Conservation (phyloP, 2,329 filamentous ascomycete genomes). For the Scopulariopsis brevicaulis region DNA sequence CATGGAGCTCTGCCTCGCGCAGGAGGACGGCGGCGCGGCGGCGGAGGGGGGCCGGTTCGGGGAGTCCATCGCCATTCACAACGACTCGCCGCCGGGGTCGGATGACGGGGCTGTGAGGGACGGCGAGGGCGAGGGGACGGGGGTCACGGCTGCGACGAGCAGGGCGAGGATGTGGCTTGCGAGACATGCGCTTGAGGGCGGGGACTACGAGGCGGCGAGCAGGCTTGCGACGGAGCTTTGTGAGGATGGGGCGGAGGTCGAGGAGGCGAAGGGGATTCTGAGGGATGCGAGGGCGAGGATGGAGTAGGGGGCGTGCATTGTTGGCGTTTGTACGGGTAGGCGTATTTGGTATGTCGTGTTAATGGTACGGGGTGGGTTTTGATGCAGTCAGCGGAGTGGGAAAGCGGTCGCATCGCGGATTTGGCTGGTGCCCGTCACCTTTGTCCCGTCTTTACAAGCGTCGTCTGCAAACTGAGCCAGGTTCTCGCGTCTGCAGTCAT, state of each 20-base stretch:
- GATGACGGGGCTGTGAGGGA: slow-evolving; percentile 22
- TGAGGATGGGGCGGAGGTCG: slow-evolving; percentile 91
- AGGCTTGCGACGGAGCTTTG: slow-evolving; percentile 82
- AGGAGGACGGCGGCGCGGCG: slow-evolving; percentile 63
- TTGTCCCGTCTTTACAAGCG: no score
- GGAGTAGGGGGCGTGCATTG: slow-evolving; percentile 27
- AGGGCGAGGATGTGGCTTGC: slow-evolving; percentile 93
- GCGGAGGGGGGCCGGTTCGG: slow-evolving; percentile 27
- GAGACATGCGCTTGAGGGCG: slow-evolving; percentile 61
- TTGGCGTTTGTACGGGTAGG: no score
- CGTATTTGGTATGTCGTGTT: no score
- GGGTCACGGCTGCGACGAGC: slow-evolving; percentile 83
- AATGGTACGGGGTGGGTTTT: no score
- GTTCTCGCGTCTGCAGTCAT: no score
- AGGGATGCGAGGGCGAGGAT: slow-evolving; percentile 73
- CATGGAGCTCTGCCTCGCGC: slow-evolving; percentile 91
- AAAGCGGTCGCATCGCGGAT: no score
- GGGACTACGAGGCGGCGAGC: slow-evolving; percentile 66
- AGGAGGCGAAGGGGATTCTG: slow-evolving; percentile 90
- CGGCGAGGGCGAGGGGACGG: slow-evolving; percentile 45
- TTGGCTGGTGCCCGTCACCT: no score
- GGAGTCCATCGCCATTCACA: slow-evolving; percentile 43
- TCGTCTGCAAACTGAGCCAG: no score
- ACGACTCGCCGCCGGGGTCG: slow-evolving; percentile 33
- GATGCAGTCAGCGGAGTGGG: no score